Evolutionary conservation across 306 rosid genomes (phyloP).

Genomic region (Arachis hypogaea): DNA sequence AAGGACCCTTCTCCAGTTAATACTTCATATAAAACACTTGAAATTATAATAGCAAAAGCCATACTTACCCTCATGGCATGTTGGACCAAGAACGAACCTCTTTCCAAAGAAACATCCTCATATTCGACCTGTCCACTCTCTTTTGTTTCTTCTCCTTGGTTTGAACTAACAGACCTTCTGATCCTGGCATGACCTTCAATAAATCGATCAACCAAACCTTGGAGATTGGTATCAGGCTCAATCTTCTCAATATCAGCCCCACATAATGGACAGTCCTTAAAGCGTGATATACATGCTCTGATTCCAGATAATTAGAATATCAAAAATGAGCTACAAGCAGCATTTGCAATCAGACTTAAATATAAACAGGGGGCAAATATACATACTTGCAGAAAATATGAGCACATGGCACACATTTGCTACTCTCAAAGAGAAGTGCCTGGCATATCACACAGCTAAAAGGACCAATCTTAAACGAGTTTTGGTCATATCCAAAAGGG

Average conservation of each 20-base stretch:
- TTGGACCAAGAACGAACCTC: constrained; percentile 95
- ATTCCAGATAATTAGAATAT: constrained; percentile 26
- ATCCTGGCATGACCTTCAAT: constrained; percentile 99
- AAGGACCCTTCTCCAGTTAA: constrained; percentile 27
- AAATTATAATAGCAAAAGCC: constrained; percentile 12
- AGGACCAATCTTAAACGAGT: constrained; percentile 89
- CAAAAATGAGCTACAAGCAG: constrained; percentile 22
- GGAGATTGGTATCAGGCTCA: constrained; percentile 75
- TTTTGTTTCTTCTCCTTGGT: constrained; percentile 53
- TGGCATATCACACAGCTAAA: constrained; percentile 87
- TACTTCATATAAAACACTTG: constrained; percentile 28
- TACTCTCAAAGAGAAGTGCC: constrained; percentile 55
- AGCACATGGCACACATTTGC: constrained; percentile 84
- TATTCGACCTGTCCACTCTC: constrained; percentile 70
- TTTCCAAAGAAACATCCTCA: constrained; percentile 94
- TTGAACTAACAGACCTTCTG: constrained; percentile 67
- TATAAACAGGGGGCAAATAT: constrained; percentile 2
- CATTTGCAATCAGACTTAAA: constrained; percentile 8
- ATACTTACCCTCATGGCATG: constrained; percentile 96
- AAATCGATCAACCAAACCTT: constrained; percentile 81
- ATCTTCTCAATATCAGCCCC: constrained; percentile 89
- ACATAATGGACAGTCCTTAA: constrained; percentile 88
- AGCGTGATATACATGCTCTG: constrained; percentile 82
- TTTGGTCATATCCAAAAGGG: constrained; percentile 85
- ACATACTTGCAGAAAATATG: constrained; percentile 80